These are phyloP conservation scores for Syzygium malaccense DNA, from an alignment of 441 rosid species.

Conservation along the genomic window DNA sequence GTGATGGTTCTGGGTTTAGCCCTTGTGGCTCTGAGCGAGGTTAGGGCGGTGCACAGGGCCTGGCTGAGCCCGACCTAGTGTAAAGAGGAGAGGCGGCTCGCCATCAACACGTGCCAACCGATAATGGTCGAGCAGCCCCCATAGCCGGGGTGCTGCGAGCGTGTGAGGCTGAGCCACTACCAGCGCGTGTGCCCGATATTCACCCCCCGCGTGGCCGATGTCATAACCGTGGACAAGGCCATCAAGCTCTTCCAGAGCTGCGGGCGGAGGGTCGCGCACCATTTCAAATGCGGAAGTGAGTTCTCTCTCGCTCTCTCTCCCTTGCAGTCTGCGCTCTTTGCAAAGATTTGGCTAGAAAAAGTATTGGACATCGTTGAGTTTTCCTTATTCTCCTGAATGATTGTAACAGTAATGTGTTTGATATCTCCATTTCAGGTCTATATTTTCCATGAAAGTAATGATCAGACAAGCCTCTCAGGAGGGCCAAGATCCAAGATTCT, in stretches of 20 bases:
- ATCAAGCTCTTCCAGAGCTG: slow-evolving; percentile 29
- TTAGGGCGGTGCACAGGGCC: neutral
- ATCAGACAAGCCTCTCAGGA: neutral
- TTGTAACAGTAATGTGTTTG: neutral
- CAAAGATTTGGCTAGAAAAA: neutral
- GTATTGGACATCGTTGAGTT: neutral
- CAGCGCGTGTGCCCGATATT: slow-evolving; percentile 31
- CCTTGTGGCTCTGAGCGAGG: neutral
- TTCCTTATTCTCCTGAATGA: neutral
- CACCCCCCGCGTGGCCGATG: slow-evolving; percentile 23
- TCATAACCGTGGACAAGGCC: slow-evolving; percentile 23
- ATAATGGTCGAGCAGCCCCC: slow-evolving; percentile 27
- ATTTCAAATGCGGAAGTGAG: slow-evolving; percentile 46
- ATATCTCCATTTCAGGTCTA: neutral
- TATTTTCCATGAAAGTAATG: neutral
- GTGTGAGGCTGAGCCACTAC: slow-evolving; percentile 22
- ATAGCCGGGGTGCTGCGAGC: slow-evolving; percentile 23
- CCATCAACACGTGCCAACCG: slow-evolving; percentile 29
- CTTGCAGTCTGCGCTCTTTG: slow-evolving; percentile 18
- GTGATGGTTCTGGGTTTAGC: neutral
- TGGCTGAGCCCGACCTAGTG: slow-evolving; percentile 11
- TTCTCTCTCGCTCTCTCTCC: neutral
- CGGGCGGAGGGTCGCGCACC: slow-evolving; percentile 39
- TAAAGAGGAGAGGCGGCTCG: slow-evolving; percentile 30
- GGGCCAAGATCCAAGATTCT: neutral